Evolutionary conservation across 345 rosid genomes (phyloP).

Genomic region (Eucalyptus urophylla): DNA sequence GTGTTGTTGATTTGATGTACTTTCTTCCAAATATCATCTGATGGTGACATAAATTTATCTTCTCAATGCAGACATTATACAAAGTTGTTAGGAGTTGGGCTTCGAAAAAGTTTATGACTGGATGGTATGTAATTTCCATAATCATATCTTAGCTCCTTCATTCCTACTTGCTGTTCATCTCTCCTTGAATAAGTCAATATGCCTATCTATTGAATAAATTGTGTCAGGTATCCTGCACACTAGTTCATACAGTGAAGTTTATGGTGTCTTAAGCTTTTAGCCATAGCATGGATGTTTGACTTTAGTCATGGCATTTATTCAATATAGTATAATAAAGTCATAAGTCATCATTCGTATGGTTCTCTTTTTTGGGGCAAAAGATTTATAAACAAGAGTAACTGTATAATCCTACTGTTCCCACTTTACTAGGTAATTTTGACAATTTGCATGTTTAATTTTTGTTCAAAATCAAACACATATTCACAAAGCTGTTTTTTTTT

Average conservation of each 20-base stretch:
- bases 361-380: neutral
- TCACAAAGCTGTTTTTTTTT: neutral
- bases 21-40: neutral
- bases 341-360: neutral
- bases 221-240: neutral
- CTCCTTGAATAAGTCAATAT: neutral
- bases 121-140: slow-evolving; percentile 46
- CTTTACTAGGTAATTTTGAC: neutral
- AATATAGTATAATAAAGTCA: neutral
- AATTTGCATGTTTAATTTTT: neutral
- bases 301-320: neutral
- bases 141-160: neutral
- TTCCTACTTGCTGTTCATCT: neutral
- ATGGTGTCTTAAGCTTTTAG: neutral
- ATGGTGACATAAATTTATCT: neutral
- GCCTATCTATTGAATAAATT: neutral
- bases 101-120: slow-evolving; percentile 97
- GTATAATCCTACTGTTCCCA: neutral
- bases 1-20: neutral
- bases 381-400: neutral
- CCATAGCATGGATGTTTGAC: neutral
- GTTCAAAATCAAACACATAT: neutral
- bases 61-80: slow-evolving; percentile 60
- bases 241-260: neutral
- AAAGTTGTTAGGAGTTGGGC: slow-evolving; percentile 97